Percentiles rank a stretch among this genome's conserved stretches.
These are phyloP conservation scores for Pichia norvegensis DNA, from an alignment of 1,139 yeast species.

Conservation along the genomic window DNA sequence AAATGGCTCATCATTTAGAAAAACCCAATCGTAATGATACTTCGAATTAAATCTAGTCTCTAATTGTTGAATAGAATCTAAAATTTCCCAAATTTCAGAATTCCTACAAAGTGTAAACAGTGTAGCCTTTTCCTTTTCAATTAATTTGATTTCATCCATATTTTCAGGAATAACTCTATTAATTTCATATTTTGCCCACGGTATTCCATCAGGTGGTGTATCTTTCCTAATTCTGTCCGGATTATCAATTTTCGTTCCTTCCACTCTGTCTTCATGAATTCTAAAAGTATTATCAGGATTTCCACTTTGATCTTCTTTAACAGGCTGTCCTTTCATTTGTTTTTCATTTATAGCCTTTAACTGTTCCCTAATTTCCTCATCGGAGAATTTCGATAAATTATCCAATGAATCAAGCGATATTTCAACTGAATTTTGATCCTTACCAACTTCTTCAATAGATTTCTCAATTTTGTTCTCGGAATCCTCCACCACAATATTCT, in stretches of 20 bases:
- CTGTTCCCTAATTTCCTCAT: constrained; percentile 16
- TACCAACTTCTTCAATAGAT: constrained; percentile 1
- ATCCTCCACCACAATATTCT: background rate
- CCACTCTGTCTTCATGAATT: constrained; percentile 14
- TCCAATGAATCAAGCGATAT: background rate
- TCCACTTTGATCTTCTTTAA: background rate
- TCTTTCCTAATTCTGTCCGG: constrained; percentile 16
- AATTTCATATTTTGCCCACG: constrained; percentile 15
- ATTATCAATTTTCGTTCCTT: constrained; percentile 22
- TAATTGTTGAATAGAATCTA: constrained; percentile 41
- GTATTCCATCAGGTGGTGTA: constrained; percentile 17
- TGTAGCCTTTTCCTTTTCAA: constrained; percentile 36
- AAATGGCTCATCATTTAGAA: constrained; percentile 48
- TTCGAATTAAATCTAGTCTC: constrained; percentile 48
- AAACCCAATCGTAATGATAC: constrained; percentile 54
- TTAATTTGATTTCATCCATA: background rate
- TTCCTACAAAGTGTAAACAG: constrained; percentile 51
- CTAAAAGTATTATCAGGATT: background rate
- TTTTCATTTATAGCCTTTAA: constrained; percentile 7
- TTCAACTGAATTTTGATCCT: background rate
- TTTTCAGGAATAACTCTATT: constrained; percentile 9
- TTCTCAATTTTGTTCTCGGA: constrained; percentile 2
- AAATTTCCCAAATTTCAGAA: constrained; percentile 38
- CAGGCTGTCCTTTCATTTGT: constrained; percentile 5
- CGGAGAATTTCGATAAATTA: constrained; percentile 12